These are phyloP conservation scores for Huntiella abstrusa DNA, from an alignment of 2,329 filamentous ascomycete genomes.

Conservation along the genomic window DNA sequence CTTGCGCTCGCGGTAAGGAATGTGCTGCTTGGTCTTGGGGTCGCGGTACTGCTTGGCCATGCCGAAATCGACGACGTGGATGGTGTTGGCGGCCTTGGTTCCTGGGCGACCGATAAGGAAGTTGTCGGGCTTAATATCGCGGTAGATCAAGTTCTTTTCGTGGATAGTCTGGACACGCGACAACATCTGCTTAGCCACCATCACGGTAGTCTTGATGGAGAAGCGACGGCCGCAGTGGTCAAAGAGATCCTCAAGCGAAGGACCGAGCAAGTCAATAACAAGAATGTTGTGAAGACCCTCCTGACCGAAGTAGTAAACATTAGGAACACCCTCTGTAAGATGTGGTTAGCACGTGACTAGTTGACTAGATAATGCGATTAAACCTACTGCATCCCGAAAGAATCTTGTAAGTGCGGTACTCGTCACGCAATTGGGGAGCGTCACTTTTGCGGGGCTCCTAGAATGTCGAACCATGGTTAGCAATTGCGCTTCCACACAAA, in stretches of 20 bases:
- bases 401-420: constrained; percentile 99
- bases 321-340: constrained; percentile 73
- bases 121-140: constrained; percentile 98
- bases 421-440: constrained; percentile 90
- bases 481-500: neutral
- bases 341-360: neutral
- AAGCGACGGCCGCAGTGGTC: constrained; percentile 94
- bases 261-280: constrained; percentile 88
- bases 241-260: constrained; percentile 89
- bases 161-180: constrained; percentile 86
- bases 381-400: constrained; percentile 94
- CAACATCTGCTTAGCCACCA: constrained; percentile 98
- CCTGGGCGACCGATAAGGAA: constrained; percentile 87
- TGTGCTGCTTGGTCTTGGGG: constrained; percentile 97
- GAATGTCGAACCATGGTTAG: constrained; percentile 2
- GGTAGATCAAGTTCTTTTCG: constrained; percentile 97
- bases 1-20: constrained; percentile 92
- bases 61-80: constrained; percentile 96
- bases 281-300: constrained; percentile 98
- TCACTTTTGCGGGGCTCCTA: constrained; percentile 98
- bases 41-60: constrained; percentile 99
- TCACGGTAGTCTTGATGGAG: constrained; percentile 91
- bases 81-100: constrained; percentile 91
- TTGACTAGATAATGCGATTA: neutral
- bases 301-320: constrained; percentile 98